These are phyloP conservation scores for Sanghuangporus weigelae DNA, from an alignment of 1,284 basidiomycete species.

Conservation along the genomic window DNA sequence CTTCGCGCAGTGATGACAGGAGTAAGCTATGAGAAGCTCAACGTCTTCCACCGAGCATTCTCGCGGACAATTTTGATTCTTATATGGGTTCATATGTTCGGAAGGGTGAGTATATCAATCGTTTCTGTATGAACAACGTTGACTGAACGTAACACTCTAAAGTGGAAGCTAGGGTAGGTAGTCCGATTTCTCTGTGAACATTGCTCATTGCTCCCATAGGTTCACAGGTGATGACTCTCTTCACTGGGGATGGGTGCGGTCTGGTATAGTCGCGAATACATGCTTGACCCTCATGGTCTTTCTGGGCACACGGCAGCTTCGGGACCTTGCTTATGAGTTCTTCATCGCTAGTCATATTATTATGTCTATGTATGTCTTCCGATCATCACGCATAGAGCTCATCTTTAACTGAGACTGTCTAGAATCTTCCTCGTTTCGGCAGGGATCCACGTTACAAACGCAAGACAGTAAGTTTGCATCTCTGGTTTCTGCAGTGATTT, in stretches of 20 bases:
- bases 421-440: slow-evolving; percentile 25
- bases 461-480: not conserved
- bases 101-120: slow-evolving; percentile 21
- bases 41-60: slow-evolving; percentile 32
- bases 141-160: not conserved
- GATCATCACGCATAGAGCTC: not conserved
- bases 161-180: slow-evolving; percentile 14
- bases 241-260: slow-evolving; percentile 25
- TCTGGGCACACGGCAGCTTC: slow-evolving; percentile 34
- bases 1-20: slow-evolving; percentile 34
- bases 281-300: slow-evolving; percentile 35
- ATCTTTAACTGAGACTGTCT: not conserved
- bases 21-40: slow-evolving; percentile 40
- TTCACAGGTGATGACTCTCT: slow-evolving; percentile 3
- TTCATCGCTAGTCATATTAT: slow-evolving; percentile 43
- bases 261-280: slow-evolving; percentile 32
- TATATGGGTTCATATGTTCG: slow-evolving; percentile 30
- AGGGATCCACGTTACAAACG: slow-evolving; percentile 6
- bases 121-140: slow-evolving; percentile 20
- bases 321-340: slow-evolving; percentile 39
- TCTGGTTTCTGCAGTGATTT: not conserved
- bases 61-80: slow-evolving; percentile 30
- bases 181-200: not conserved
- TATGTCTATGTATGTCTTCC: slow-evolving; percentile 29
- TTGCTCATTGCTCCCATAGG: not conserved